These are phyloP conservation scores for Puccinia polysora DNA, from an alignment of 1,284 basidiomycete species.

Conservation along the genomic window DNA sequence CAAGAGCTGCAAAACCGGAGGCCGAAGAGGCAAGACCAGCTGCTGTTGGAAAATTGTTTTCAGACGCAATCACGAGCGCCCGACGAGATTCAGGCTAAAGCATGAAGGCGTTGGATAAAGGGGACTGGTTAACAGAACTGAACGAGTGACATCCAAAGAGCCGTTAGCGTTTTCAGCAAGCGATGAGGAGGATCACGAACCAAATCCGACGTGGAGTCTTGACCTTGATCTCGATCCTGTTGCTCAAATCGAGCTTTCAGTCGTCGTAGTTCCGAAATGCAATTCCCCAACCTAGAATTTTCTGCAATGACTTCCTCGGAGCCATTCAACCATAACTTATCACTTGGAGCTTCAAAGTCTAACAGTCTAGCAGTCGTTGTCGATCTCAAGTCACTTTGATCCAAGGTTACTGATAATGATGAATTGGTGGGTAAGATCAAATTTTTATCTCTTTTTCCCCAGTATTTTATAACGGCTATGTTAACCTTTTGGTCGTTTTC, in stretches of 20 bases:
- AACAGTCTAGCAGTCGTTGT: conserved; percentile 89
- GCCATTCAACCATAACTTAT: conserved; percentile 91
- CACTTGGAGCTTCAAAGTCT: conserved; percentile 63
- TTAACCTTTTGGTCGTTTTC: too few species aligned
- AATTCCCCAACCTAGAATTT: conserved; percentile 73
- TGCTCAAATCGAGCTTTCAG: conserved; percentile 72
- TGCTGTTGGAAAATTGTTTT: conserved; percentile 99
- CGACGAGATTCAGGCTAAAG: conserved; percentile 64
- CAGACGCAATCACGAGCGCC: conserved; percentile 79
- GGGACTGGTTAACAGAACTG: background rate
- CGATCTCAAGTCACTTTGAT: conserved; percentile 89
- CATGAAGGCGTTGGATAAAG: background rate
- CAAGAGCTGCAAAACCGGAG: conserved; percentile 91
- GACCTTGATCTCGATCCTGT: background rate
- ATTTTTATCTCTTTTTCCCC: conserved; percentile 94
- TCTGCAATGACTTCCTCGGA: conserved; percentile 80
- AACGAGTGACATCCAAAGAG: too few species aligned
- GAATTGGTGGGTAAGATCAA: conserved; percentile 97
- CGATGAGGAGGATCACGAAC: background rate
- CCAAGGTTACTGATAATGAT: conserved; percentile 91
- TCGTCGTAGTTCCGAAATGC: conserved; percentile 80
- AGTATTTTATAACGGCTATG: conserved; percentile 56
- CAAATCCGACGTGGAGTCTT: background rate
- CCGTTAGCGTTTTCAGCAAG: too few species aligned
- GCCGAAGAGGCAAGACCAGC: conserved; percentile 96